These are phyloP conservation scores for grape (Vitis vinifera) DNA, from an alignment of 164 flowering plant genomes.

Conservation along the genomic window ASM3070453v1 NC_081819.1:1840001-1840500, in stretches of 20 bases:
- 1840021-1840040: too few species aligned
- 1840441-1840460: conserved; percentile 16
- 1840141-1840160: conserved; percentile 38
- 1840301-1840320: conserved; percentile 38
- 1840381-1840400: conserved; percentile 31
- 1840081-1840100: background rate
- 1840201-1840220: conserved; percentile 41
- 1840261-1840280: conserved; percentile 39
- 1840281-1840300: conserved; percentile 44
- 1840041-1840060: too few species aligned
- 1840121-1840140: conserved; percentile 13
- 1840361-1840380: conserved; percentile 34
- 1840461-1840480: background rate
- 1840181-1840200: conserved; percentile 49
- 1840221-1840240: conserved; percentile 36
- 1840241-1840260: conserved; percentile 36
- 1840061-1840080: background rate
- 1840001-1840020: too few species aligned
- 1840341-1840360: conserved; percentile 26
- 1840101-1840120: background rate
- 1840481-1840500: too few species aligned
- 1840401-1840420: conserved; percentile 29
- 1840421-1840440: conserved; percentile 24
- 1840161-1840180: conserved; percentile 32
- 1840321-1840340: conserved; percentile 25